Base-by-base conservation (phyloP, 2,329 filamentous ascomycete species). In the Huntiella abstrusa region DNA sequence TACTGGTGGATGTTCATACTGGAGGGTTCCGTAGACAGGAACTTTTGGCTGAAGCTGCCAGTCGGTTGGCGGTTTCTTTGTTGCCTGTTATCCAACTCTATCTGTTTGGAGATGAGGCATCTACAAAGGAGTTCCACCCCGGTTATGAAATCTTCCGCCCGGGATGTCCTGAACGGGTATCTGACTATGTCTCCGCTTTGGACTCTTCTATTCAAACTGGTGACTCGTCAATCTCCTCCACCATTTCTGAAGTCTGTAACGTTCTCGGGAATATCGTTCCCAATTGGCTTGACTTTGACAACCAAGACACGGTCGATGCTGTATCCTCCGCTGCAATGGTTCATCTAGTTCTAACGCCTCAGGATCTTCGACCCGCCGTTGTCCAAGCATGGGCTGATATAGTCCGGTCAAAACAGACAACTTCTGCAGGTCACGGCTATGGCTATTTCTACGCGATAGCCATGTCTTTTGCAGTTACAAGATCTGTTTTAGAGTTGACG, bases 21-120 rank as follows among this genome's bases (percentile, higher is more conserved):
- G 65, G 62, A 0, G 62, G 62, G 2, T 71, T 69, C 51, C 66
- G 80, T 13, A 71, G 73, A 17, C 75, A 74, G 0, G 79, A 83
- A 48, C 64, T 82, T 16, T 66, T 81, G 3, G 73, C 74, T 19
- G 75, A 80, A 53, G 73, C 75, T 0, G 66, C 68, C 11, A 70
- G 73, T 53, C 64, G 63, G n/a, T 63, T 83, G 1, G 63, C 80
- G 8, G 63, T 71, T 5, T 68, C 75, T 4, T 58, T 63, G 0
- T 59, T 68, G 7, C 71, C 72, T 0, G 46, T 70, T 1, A 34
- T 52, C 15, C 49, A 49, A 22, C 34, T 39, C 34, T 5, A 8
- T 5, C 19, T 49, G 13, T 42, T 42, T 19, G 32, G 39, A 3
- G 17, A 41, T 11, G 33, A 38, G 16, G n/a, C 38, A 11, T 6